These are phyloP conservation scores for Luffa acutangula DNA, from an alignment of 306 rosid genomes.

Conservation along the genomic window DNA sequence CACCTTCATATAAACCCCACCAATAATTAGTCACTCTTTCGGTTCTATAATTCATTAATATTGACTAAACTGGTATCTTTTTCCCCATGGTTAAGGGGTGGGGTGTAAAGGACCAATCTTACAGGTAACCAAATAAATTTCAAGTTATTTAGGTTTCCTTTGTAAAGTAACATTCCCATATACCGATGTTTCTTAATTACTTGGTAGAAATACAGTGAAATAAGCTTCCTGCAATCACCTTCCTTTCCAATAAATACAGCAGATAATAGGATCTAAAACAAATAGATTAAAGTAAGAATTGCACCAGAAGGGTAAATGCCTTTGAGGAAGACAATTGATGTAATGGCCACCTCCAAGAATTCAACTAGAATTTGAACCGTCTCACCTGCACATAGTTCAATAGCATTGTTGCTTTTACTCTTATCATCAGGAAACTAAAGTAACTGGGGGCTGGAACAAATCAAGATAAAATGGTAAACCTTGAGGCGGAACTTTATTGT, in stretches of 20 bases:
- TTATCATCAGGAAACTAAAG: background rate
- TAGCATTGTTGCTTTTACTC: background rate
- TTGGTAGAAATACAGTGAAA: background rate
- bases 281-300: constrained; percentile 1
- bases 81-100: background rate
- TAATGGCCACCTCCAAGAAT: constrained; percentile 73
- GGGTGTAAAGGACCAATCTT: background rate
- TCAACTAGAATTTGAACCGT: constrained; percentile 56
- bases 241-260: constrained; percentile 17
- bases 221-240: background rate
- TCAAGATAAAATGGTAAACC: constrained; percentile 21
- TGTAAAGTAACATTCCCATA: background rate
- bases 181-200: background rate
- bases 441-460: background rate
- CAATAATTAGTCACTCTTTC: background rate
- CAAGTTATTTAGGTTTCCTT: background rate
- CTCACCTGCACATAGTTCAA: constrained; percentile 30
- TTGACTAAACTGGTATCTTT: background rate
- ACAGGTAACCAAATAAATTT: background rate
- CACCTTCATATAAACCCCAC: constrained; percentile 39
- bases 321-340: constrained; percentile 65
- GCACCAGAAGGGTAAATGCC: constrained; percentile 76
- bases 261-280: background rate
- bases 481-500: constrained; percentile 36
- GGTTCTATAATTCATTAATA: background rate